phyloP scores from a whole-genome alignment of 1,284 basidiomycete genomes.

The Ustilago nuda region DNA sequence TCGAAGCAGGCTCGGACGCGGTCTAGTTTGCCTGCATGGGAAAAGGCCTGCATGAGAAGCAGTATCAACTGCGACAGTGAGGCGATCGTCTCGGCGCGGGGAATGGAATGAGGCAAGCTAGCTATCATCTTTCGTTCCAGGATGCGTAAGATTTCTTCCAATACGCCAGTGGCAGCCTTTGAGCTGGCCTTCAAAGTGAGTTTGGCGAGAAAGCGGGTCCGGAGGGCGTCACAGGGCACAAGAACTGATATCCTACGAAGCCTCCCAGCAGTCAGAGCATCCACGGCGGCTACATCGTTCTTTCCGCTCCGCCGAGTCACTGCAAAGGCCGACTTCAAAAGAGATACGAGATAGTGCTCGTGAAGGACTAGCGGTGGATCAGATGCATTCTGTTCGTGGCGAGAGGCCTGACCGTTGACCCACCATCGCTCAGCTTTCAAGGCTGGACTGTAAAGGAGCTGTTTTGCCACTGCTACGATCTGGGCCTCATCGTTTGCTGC shows the following conservation, averaged over 20 bases:
- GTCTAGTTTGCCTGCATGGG: conserved; percentile 1
- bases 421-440: conserved; percentile 12
- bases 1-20: conserved; percentile 25
- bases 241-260: not conserved
- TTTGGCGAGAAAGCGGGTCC: not conserved
- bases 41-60: conserved; percentile 22
- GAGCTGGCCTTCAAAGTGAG: not conserved
- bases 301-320: conserved; percentile 1
- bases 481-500: not conserved
- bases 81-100: not conserved
- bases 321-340: not conserved
- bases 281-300: not conserved
- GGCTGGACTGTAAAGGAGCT: conserved; percentile 6
- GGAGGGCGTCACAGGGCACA: conserved; percentile 2
- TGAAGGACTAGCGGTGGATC: conserved; percentile 1
- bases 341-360: conserved; percentile 12
- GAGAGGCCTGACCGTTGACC: not conserved
- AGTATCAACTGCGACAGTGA: conserved; percentile 7
- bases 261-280: conserved; percentile 5
- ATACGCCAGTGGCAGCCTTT: not conserved
- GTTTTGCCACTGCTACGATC: not conserved
- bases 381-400: not conserved
- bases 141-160: conserved; percentile 5
- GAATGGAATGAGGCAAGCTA: not conserved
- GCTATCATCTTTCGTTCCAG: not conserved